Evolutionary conservation across 352 stramenopile species (phyloP), one percentile per base, ranked within the genome.

Genomic region (Globisporangium paddicum): DNA sequence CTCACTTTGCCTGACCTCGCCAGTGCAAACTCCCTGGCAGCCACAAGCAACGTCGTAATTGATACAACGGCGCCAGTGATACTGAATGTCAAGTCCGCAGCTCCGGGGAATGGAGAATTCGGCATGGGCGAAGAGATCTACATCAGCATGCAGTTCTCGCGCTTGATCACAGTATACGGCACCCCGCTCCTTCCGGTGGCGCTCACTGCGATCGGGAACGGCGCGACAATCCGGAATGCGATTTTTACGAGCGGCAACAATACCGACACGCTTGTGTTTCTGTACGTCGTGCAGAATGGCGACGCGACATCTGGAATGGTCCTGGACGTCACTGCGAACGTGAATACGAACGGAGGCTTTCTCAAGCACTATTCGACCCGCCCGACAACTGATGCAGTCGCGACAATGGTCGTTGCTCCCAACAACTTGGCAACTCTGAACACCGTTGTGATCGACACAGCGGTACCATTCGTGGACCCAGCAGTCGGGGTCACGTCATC

Each of bases 341-440:
- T 95, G 19, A 77, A 86, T 18, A 50, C 79, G 5, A 87, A 87
- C 21, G 80, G 73, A 41, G 80, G 73, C 13, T 87, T 79, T 38
- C 81, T 95, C 40, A 90, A 91, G 52, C 79, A 85, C 48, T 78
- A 76, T 25, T 89, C 78, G 2, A 86, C 81, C 2, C 69, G 77
- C 0, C 82, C 83, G 9, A 95, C 79, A 0, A 90, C 79, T 0
- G 76, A 89, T 49, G 78, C 69, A 0, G 30, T 71, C 28, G 18
- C 77, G 2, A 68, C 69, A 13, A 91, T 95, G 73, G 58, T 65
- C 3, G 56, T 57, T 5, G 67, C 73, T 1, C 67, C 75, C 0
- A 64, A 62, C 0, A 90, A 83, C 45, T 73, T 95, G 18, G 75
- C 64, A 8, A 75, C 40, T 3, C 55, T 64, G n/a, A 90, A 89